These are phyloP conservation scores for Ligustrum vulgare DNA, from an alignment of 257 asterid genomes.

Conservation along the genomic window DNA sequence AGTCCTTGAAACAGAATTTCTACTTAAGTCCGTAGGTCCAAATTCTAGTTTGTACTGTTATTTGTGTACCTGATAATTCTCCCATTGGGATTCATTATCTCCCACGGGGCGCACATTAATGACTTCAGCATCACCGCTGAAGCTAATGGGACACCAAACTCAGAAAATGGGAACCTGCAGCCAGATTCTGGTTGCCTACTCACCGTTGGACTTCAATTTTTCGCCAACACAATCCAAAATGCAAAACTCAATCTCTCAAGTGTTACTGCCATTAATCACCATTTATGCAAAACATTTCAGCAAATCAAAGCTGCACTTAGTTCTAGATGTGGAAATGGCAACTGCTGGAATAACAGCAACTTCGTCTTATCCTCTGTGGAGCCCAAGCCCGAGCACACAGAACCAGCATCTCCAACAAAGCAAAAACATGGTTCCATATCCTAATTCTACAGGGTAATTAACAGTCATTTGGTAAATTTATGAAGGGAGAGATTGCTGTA, in stretches of 20 bases:
- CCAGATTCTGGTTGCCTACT: conserved; percentile 66
- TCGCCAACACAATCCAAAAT: conserved; percentile 70
- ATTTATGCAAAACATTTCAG: conserved; percentile 65
- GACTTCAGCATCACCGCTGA: conserved; percentile 12
- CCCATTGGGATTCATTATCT: conserved; percentile 70
- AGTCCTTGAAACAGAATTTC: too few species aligned
- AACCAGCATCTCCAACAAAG: conserved; percentile 19
- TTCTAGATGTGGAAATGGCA: neutral
- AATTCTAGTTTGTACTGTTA: too few species aligned
- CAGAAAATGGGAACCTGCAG: conserved; percentile 18
- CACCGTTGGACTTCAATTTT: conserved; percentile 75
- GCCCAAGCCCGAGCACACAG: conserved; percentile 24
- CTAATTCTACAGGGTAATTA: conserved; percentile 19
- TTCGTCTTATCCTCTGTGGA: conserved; percentile 18
- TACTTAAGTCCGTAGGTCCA: too few species aligned
- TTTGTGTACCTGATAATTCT: too few species aligned
- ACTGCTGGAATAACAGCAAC: conserved; percentile 1
- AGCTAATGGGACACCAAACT: neutral
- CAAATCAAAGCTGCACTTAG: conserved; percentile 60
- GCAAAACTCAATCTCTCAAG: conserved; percentile 81
- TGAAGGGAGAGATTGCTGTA: too few species aligned
- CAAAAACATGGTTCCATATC: conserved; percentile 34
- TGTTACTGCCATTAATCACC: conserved; percentile 75
- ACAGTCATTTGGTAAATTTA: too few species aligned
- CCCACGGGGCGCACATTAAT: conserved; percentile 38